phyloP scores from a whole-genome alignment of 2,329 filamentous ascomycete species.

The Grosmannia clavigera region DNA sequence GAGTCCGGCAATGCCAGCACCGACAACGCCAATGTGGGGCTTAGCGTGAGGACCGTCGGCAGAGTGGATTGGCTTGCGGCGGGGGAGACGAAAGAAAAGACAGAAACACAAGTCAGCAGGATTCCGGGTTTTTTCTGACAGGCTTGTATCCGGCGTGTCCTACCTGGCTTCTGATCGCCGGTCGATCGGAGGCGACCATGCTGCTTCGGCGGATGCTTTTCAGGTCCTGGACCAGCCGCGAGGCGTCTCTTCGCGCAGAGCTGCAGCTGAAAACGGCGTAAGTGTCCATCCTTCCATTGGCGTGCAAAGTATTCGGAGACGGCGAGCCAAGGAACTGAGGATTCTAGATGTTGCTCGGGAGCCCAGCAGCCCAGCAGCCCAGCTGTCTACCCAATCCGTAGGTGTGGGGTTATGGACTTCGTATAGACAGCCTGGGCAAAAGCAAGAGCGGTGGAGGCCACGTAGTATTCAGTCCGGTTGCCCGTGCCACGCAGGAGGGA shows the following conservation, averaged over 20 bases:
- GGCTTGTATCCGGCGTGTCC: slow-evolving; percentile 7
- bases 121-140: too few species aligned
- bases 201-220: slow-evolving; percentile 23
- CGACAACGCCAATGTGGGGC: slow-evolving; percentile 53
- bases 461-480: too few species aligned
- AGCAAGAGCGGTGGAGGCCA: neutral
- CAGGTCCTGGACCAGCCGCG: slow-evolving; percentile 38
- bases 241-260: slow-evolving; percentile 27
- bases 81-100: neutral
- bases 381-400: neutral
- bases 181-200: neutral
- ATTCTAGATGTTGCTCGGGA: neutral
- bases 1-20: slow-evolving; percentile 59
- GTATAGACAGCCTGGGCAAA: neutral
- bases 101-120: neutral
- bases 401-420: neutral
- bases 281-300: slow-evolving; percentile 31
- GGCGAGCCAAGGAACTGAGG: neutral
- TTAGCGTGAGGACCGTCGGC: slow-evolving; percentile 4
- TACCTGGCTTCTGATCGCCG: neutral
- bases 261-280: slow-evolving; percentile 37
- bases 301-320: neutral
- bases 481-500: neutral
- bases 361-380: neutral
- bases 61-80: neutral